Evolutionary conservation across 1,139 yeast species (phyloP), one percentile per base, ranked within the genome.

Genomic region (Pichia sp.): DNA sequence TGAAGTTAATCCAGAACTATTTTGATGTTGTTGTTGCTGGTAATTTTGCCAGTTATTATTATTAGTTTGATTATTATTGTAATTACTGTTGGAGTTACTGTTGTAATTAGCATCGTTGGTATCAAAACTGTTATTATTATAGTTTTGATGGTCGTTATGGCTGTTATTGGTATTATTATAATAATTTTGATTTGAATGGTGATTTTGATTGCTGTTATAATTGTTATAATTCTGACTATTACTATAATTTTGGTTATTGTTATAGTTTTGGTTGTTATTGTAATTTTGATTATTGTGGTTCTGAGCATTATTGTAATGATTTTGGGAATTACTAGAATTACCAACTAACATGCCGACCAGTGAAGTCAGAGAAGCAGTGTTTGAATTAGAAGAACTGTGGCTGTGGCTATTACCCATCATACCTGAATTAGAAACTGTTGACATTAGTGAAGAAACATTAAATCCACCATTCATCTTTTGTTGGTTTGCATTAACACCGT

Each of bases 381-480:
- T 27, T 11, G 43, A 25, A 25, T 43, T 39, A 9, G 30, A 10
- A 10, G 4, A 6, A 30, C 4, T 20, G 8, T 20, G 2, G 22
- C 5, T 22, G 12, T 9, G 8, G 22, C 41, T 42, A 27, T 51
- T 49, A 23, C 46, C 54, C 25, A 40, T 16, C 29, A 41, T 28
- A 12, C 51, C 48, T 31, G 37, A 37, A 31, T 35, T 37, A 7
- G 48, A 41, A 27, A 50, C 53, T 27, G 53, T 49, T 25, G 54
- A 51, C 37, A 58, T 30, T 37, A 59, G 45, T 5, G 58, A 47
- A 4, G 48, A 42, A 24, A 58, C 41, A 35, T 59, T 57, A 43
- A 58, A 56, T 2, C 64, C 63, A 35, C 63, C 62, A 23, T 47
- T 50, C 3, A 41, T 41, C 30, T 49, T 50, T 44, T 55, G 58